A percentile compares a stretch with the other conserved stretches of the same genome.
These are phyloP conservation scores for Paraconiothyrium brasiliense DNA, from an alignment of 2,329 filamentous ascomycete species.

Conservation along the genomic window DNA sequence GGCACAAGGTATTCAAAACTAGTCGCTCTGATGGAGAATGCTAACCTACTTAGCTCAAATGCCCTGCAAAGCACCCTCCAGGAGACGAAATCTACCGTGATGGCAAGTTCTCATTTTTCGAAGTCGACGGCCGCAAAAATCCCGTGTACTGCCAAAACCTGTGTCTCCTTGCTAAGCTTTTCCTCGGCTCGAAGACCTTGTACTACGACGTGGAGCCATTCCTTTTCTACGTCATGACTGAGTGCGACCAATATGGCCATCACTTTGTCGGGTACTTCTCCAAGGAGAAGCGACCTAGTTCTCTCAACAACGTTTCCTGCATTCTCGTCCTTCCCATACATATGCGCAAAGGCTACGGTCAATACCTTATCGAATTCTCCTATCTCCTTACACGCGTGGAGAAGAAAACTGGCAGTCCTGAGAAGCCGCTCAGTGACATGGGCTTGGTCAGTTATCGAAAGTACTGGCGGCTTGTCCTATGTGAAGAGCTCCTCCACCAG, in stretches of 20 bases:
- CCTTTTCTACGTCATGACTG: constrained; percentile 95
- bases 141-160: constrained; percentile 99
- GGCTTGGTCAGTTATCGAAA: constrained; percentile 96
- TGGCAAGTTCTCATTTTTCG: constrained; percentile 90
- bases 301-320: constrained; percentile 96
- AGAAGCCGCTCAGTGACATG: constrained; percentile 98
- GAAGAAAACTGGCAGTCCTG: constrained; percentile 91
- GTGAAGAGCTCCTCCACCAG: constrained; percentile 78
- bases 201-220: constrained; percentile 99
- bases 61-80: constrained; percentile 93
- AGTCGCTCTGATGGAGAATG: not conserved
- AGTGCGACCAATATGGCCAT: constrained; percentile 89
- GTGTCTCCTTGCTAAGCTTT: constrained; percentile 93
- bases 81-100: constrained; percentile 98
- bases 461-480: constrained; percentile 93
- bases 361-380: constrained; percentile 97
- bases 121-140: constrained; percentile 96
- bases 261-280: constrained; percentile 99
- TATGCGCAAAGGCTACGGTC: constrained; percentile 95
- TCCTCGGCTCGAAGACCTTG: constrained; percentile 96
- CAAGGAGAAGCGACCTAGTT: constrained; percentile 94
- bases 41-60: constrained; percentile 69
- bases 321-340: constrained; percentile 96
- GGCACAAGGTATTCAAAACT: constrained; percentile 73
- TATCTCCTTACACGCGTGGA: constrained; percentile 95